phyloP scores from a whole-genome alignment of 2,329 filamentous ascomycete species.

The Myriosclerotinia duriaeana region DNA sequence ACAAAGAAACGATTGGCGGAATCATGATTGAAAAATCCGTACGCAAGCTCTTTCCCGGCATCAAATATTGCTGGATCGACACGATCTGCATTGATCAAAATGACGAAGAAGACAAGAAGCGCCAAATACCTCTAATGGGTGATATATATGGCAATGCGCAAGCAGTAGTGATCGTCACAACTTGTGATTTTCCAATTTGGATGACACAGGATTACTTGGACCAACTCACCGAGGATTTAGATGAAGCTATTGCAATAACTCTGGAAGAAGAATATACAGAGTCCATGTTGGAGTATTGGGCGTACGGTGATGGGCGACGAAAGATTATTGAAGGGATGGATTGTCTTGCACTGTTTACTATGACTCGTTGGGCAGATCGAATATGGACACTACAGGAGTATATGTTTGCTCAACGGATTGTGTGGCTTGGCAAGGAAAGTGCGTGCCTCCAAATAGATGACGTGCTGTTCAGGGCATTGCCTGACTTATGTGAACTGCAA shows the following conservation, averaged over 20 bases:
- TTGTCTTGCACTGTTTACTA: slow-evolving; percentile 20
- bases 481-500: slow-evolving; percentile 5
- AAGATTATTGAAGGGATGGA: slow-evolving; percentile 22
- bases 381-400: slow-evolving; percentile 25
- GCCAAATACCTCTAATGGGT: slow-evolving; percentile 27
- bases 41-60: slow-evolving; percentile 15
- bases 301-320: slow-evolving; percentile 1
- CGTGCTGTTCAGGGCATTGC: slow-evolving; percentile 3
- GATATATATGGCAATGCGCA: slow-evolving; percentile 25
- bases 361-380: slow-evolving; percentile 19
- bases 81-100: slow-evolving; percentile 28
- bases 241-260: slow-evolving; percentile 14
- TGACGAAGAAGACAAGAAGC: slow-evolving; percentile 23
- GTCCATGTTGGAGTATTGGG: slow-evolving; percentile 2
- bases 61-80: slow-evolving; percentile 26
- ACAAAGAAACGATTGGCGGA: slow-evolving; percentile 15
- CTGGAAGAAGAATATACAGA: slow-evolving; percentile 2
- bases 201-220: slow-evolving; percentile 16
- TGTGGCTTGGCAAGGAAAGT: slow-evolving; percentile 17
- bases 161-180: slow-evolving; percentile 13
- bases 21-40: slow-evolving; percentile 17
- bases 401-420: slow-evolving; percentile 15
- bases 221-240: slow-evolving; percentile 11
- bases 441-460: neutral
- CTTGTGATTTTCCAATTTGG: slow-evolving; percentile 16